A percentile compares a stretch with the other conserved stretches of the same genome.
These are phyloP conservation scores for Monosporozyma aerobia DNA, from an alignment of 805 yeast genomes.

Conservation along the genomic window DNA sequence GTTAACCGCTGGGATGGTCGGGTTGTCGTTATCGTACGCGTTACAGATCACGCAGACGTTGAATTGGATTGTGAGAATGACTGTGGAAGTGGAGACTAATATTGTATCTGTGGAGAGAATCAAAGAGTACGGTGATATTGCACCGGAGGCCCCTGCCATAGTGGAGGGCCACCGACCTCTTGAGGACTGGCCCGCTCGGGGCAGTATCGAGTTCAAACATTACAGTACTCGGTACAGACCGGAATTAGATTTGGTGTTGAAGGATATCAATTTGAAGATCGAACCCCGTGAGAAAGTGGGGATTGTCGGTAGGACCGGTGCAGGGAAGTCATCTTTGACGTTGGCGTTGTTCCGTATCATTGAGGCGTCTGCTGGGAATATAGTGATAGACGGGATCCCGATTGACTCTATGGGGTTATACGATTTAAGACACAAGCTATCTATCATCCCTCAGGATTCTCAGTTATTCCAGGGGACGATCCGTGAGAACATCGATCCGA, in stretches of 20 bases:
- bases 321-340: slow-evolving; percentile 84
- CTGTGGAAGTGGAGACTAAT: slow-evolving; percentile 95
- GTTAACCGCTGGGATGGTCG: slow-evolving; percentile 84
- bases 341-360: slow-evolving; percentile 78
- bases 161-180: slow-evolving; percentile 62
- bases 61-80: slow-evolving; percentile 98
- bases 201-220: slow-evolving; percentile 55
- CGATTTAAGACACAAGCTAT: slow-evolving; percentile 67
- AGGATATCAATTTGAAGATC: slow-evolving; percentile 53
- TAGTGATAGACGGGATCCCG: slow-evolving; percentile 61
- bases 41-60: slow-evolving; percentile 86
- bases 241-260: slow-evolving; percentile 71
- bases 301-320: slow-evolving; percentile 95
- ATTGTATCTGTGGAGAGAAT: slow-evolving; percentile 95
- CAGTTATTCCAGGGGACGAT: slow-evolving; percentile 85
- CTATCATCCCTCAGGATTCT: slow-evolving; percentile 90
- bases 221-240: slow-evolving; percentile 82
- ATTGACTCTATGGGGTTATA: slow-evolving; percentile 61
- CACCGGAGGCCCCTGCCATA: slow-evolving; percentile 75
- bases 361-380: slow-evolving; percentile 63
- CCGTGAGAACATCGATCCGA: slow-evolving; percentile 82
- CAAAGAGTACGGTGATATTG: slow-evolving; percentile 71
- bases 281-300: slow-evolving; percentile 80
- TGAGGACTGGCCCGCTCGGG: slow-evolving; percentile 61
- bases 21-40: slow-evolving; percentile 88